Percentiles rank a stretch among this genome's conserved stretches.
These are phyloP conservation scores for Wickerhamiella sorbophila DNA, from an alignment of 805 yeast species.

Conservation along the genomic window DNA sequence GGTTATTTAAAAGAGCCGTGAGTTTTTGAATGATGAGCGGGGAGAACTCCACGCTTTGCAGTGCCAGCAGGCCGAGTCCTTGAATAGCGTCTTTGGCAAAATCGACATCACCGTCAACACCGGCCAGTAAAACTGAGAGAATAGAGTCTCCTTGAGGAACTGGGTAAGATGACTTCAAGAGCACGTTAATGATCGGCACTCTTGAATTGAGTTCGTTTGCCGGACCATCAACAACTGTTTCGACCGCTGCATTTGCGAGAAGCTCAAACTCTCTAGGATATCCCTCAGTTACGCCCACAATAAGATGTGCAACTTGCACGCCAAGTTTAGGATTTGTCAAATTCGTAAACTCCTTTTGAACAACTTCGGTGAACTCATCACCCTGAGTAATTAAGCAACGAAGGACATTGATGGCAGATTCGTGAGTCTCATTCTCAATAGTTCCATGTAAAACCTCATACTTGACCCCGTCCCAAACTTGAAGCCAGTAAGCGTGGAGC, in stretches of 20 bases:
- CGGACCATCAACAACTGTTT: conserved; percentile 25
- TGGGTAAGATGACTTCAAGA: conserved; percentile 16
- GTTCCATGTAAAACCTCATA: conserved; percentile 79
- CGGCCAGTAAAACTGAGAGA: conserved; percentile 45
- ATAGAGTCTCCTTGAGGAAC: conserved; percentile 53
- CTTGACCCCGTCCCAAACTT: conserved; percentile 77
- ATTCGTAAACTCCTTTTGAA: conserved; percentile 8
- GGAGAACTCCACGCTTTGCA: conserved; percentile 16
- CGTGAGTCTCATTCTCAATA: conserved; percentile 31
- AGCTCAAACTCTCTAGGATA: neutral
- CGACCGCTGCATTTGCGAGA: conserved; percentile 27
- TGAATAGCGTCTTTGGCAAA: conserved; percentile 51
- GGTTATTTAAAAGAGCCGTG: conserved; percentile 21
- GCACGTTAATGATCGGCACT: conserved; percentile 13
- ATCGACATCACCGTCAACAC: conserved; percentile 55
- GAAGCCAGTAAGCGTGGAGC: conserved; percentile 47
- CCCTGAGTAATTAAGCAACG: conserved; percentile 27
- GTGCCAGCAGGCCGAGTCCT: conserved; percentile 43
- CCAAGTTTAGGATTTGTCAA: conserved; percentile 4
- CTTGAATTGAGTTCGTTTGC: neutral
- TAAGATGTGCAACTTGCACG: conserved; percentile 5
- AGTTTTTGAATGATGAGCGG: conserved; percentile 13
- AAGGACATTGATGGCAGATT: conserved; percentile 32
- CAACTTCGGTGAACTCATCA: conserved; percentile 29
- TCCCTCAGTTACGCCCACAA: conserved; percentile 3